These are phyloP conservation scores for Handroanthus guayacan DNA, from an alignment of 257 asterid genomes.

Conservation along the genomic window DNA sequence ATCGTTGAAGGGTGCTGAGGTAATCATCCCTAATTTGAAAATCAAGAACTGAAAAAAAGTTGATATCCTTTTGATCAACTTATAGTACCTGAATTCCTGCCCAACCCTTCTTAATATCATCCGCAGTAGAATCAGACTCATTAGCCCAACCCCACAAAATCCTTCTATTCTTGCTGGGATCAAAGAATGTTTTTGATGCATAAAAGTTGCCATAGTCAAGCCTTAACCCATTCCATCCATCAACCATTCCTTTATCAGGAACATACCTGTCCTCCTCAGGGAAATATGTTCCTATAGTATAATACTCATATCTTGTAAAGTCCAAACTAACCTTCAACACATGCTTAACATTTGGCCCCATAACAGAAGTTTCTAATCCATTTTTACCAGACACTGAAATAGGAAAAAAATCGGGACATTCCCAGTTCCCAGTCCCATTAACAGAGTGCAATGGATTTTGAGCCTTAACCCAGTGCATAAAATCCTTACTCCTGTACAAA, in stretches of 20 bases:
- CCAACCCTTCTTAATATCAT: slow-evolving; percentile 68
- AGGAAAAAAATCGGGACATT: slow-evolving; percentile 81
- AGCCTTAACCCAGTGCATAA: slow-evolving; percentile 63
- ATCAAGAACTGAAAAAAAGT: background rate
- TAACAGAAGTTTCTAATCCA: slow-evolving; percentile 61
- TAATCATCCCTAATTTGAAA: background rate
- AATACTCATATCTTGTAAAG: slow-evolving; percentile 62
- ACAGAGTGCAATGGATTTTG: slow-evolving; percentile 54
- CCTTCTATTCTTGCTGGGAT: slow-evolving; percentile 57
- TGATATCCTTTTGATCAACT: background rate
- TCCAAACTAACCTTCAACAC: slow-evolving; percentile 75
- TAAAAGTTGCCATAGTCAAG: slow-evolving; percentile 72
- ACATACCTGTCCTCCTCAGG: slow-evolving; percentile 46
- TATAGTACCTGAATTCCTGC: slow-evolving; percentile 62
- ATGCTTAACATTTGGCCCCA: slow-evolving; percentile 51
- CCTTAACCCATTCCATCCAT: slow-evolving; percentile 68
- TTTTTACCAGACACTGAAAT: slow-evolving; percentile 39
- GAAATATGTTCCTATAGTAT: slow-evolving; percentile 59
- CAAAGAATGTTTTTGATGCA: slow-evolving; percentile 77
- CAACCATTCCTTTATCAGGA: slow-evolving; percentile 60
- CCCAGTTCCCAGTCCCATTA: slow-evolving; percentile 64
- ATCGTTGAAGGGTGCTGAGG: too few species aligned
- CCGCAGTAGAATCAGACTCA: slow-evolving; percentile 54
- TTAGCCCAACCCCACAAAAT: slow-evolving; percentile 85
- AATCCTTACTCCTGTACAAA: slow-evolving; percentile 65